phyloP scores from a whole-genome alignment of 2,329 filamentous ascomycete genomes.

The Paecilomyces sp. region DNA sequence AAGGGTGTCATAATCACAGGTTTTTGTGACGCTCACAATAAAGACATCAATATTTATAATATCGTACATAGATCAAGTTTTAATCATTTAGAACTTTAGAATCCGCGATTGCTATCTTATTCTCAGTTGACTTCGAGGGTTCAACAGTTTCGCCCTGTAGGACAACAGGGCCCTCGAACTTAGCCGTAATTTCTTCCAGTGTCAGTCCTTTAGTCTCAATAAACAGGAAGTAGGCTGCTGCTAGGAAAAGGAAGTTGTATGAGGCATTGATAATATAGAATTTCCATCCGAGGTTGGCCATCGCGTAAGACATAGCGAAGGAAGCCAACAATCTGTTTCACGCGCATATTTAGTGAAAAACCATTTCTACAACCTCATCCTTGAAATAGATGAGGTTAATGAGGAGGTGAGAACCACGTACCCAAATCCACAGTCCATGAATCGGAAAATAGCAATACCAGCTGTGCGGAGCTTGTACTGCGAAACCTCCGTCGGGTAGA shows the following conservation, averaged over 20 bases:
- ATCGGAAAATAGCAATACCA: constrained; percentile 22
- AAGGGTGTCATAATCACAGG: too few relatives aligned
- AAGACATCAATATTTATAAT: too few relatives aligned
- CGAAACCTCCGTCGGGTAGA: constrained; percentile 27
- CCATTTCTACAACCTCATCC: neutral
- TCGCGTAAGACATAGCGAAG: constrained; percentile 6
- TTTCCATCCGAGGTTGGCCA: constrained; percentile 6
- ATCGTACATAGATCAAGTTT: too few relatives aligned
- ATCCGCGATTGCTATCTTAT: too few relatives aligned
- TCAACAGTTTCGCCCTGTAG: neutral
- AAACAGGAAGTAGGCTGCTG: constrained; percentile 1
- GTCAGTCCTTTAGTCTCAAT: constrained; percentile 10
- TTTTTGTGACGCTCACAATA: too few relatives aligned
- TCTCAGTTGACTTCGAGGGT: too few relatives aligned
- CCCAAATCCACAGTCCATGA: constrained; percentile 21
- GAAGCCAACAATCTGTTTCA: neutral
- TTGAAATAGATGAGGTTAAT: neutral
- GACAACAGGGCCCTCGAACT: neutral
- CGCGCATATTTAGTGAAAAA: neutral
- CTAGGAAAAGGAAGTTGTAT: constrained; percentile 2
- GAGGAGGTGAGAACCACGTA: constrained; percentile 14
- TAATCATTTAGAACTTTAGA: too few relatives aligned
- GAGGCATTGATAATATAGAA: constrained; percentile 7
- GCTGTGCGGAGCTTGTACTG: constrained; percentile 24
- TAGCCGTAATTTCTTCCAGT: constrained; percentile 12